These are phyloP conservation scores for Ormosia emarginata DNA, from an alignment of 306 rosid species.

Conservation along the genomic window DNA sequence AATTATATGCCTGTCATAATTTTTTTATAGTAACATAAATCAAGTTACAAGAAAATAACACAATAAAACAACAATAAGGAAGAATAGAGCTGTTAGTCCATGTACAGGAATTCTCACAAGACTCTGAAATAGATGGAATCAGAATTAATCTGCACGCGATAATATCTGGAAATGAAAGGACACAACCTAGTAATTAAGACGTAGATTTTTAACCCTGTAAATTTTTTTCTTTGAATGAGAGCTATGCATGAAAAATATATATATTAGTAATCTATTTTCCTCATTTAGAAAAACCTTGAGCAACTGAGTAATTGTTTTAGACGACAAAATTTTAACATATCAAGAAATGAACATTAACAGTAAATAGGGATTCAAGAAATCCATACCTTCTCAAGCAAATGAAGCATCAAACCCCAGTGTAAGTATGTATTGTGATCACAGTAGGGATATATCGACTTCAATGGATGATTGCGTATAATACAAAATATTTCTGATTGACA, in stretches of 20 bases:
- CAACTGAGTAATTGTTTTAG: background rate
- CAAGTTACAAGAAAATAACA: background rate
- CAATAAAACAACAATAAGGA: background rate
- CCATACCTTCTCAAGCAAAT: conserved; percentile 43
- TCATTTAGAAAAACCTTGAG: background rate
- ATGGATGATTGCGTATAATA: conserved; percentile 10
- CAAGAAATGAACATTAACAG: conserved; percentile 7
- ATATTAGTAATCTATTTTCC: background rate
- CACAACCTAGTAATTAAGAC: background rate
- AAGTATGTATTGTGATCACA: conserved; percentile 17
- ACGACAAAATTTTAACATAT: background rate
- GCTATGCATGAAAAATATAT: background rate
- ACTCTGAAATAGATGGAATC: conserved; percentile 26
- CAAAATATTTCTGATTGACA: conserved; percentile 27
- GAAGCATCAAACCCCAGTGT: conserved; percentile 23
- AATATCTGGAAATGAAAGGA: conserved; percentile 14
- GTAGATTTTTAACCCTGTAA: background rate
- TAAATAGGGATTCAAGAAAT: conserved; percentile 14
- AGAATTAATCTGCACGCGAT: conserved; percentile 15
- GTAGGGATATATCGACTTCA: conserved; percentile 29
- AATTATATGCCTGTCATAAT: conserved; percentile 48
- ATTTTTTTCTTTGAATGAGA: background rate
- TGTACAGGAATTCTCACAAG: conserved; percentile 19
- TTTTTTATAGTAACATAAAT: background rate
- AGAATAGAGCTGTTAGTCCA: conserved; percentile 12